A percentile compares a stretch with the other conserved stretches of the same genome.
phyloP scores from a whole-genome alignment of 2,329 filamentous ascomycete genomes.

The Stagonosporopsis vannaccii region DNA sequence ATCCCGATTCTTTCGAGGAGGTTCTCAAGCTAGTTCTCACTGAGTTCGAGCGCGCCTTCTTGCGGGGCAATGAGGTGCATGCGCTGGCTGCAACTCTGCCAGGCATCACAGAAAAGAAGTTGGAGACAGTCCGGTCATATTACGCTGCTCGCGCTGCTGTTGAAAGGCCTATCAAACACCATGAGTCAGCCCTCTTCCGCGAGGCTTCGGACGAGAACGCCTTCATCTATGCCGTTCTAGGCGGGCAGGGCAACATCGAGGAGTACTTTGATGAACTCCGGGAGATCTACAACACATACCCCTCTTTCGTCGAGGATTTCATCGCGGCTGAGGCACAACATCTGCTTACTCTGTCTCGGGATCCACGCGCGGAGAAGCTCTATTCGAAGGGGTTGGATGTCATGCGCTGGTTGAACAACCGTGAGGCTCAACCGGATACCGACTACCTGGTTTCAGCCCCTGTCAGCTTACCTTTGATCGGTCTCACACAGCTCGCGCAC shows the following conservation, averaged over 20 bases:
- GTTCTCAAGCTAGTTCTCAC: slow-evolving; percentile 91
- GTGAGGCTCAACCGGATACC: slow-evolving; percentile 87
- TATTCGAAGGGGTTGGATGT: slow-evolving; percentile 97
- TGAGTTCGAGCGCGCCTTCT: slow-evolving; percentile 95
- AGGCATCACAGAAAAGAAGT: slow-evolving; percentile 92
- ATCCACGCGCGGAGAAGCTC: slow-evolving; percentile 89
- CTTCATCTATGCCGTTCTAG: slow-evolving; percentile 91
- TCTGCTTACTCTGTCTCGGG: slow-evolving; percentile 82
- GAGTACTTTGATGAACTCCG: slow-evolving; percentile 99
- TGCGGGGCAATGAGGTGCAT: slow-evolving; percentile 95
- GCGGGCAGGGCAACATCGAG: slow-evolving; percentile 97
- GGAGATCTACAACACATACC: slow-evolving; percentile 89
- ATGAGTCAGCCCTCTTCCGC: slow-evolving; percentile 91
- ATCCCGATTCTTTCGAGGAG: slow-evolving; percentile 89
- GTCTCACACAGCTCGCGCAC: slow-evolving; percentile 93
- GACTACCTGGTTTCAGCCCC: slow-evolving; percentile 69
- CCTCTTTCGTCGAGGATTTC: slow-evolving; percentile 86
- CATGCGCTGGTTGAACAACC: slow-evolving; percentile 88
- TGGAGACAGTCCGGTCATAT: slow-evolving; percentile 88
- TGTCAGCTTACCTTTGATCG: slow-evolving; percentile 92
- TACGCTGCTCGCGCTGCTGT: slow-evolving; percentile 85
- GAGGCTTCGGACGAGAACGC: slow-evolving; percentile 85
- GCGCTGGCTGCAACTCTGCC: slow-evolving; percentile 84
- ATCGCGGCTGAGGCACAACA: slow-evolving; percentile 82
- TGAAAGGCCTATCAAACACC: slow-evolving; percentile 85